Base-by-base conservation (phyloP, 495 filamentous ascomycete genomes). In the Aspergillus nidulans region DNA sequence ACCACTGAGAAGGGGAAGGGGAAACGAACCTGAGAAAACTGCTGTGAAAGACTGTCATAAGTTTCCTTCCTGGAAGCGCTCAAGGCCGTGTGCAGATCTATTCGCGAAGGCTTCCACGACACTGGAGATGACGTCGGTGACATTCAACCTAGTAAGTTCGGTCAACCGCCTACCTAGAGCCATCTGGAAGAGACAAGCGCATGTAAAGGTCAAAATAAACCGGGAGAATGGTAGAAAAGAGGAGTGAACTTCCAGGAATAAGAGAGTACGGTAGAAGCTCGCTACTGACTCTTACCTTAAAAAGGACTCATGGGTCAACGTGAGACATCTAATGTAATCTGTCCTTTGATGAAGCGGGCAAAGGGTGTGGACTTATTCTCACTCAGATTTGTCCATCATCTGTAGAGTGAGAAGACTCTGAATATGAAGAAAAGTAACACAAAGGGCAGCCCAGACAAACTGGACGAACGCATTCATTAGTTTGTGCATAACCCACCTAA, bases 31-130 rank as follows among this genome's bases (percentile, higher is more conserved):
- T 26, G 49, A 20, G 12, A 15, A 41, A 6, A 3, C 19, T 15
- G 12, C 13, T 16, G 25, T 13, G 7, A 13, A 44, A 7, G 12
- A 57, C 20, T 15, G n/a, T 24, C 10, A 15, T 12, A 13, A n/a
- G 7, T 48, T 20, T 18, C 21, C 23, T 49, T 43, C 38, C 6
- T 47, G 12, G 56, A 50, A 36, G 56, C 49, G 23, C 4, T 49
- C 49, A 15, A 58, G 56, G 28, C 24, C 39, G 10, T 53, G 42
- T 13, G 50, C 40, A 20, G 43, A 49, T 23, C 20, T 24, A 2
- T 53, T 34, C 24, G 46, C 44, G 38, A 58, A 38, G 16, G 42
- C 34, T 16, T 53, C 56, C 18, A 58, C 21, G 1, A 58, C 56
- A 19, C 49, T 45, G 47, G 53, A 43, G 12, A 58, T 49, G 23